A percentile compares a stretch with the other conserved stretches of the same genome.
Evolutionary conservation across 2,329 filamentous ascomycete species (phyloP).

Genomic region (Aspergillus persii): DNA sequence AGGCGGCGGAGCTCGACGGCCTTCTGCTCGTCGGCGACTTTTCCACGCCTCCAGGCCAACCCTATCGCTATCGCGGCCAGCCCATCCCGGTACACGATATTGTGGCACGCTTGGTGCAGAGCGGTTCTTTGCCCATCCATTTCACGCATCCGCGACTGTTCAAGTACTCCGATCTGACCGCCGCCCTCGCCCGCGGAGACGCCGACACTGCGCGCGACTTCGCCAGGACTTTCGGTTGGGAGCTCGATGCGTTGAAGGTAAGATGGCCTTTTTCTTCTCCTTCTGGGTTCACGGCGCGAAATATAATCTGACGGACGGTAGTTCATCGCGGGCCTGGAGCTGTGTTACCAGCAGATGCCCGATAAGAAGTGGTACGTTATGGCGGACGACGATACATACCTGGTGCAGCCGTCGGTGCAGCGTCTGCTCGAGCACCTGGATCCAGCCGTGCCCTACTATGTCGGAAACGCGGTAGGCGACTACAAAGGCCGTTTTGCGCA

Average conservation of each 20-base stretch:
- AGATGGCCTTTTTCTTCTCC: neutral
- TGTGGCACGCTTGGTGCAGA: conserved; percentile 2
- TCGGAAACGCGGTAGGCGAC: conserved; percentile 5
- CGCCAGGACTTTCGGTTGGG: conserved; percentile 3
- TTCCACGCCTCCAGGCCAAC: neutral
- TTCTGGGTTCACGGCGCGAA: no score
- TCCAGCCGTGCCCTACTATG: neutral
- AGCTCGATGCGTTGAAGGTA: conserved; percentile 6
- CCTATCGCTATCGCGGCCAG: conserved; percentile 1
- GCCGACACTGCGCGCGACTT: neutral
- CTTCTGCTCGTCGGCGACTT: conserved; percentile 4
- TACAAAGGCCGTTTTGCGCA: conserved; percentile 7
- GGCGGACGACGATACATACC: conserved; percentile 6
- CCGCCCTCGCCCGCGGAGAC: neutral
- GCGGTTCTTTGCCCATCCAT: neutral
- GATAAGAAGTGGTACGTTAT: conserved; percentile 6
- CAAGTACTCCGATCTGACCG: neutral
- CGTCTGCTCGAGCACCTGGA: conserved; percentile 1
- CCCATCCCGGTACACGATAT: neutral
- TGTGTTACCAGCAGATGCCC: conserved; percentile 4
- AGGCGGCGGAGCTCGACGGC: neutral
- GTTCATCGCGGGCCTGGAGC: conserved; percentile 3
- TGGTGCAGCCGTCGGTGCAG: conserved; percentile 1
- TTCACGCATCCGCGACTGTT: neutral
- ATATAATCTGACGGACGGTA: neutral